Percentiles rank a stretch among this genome's conserved stretches.
phyloP scores from a whole-genome alignment of 306 rosid genomes.

The Sindora glabra region DNA sequence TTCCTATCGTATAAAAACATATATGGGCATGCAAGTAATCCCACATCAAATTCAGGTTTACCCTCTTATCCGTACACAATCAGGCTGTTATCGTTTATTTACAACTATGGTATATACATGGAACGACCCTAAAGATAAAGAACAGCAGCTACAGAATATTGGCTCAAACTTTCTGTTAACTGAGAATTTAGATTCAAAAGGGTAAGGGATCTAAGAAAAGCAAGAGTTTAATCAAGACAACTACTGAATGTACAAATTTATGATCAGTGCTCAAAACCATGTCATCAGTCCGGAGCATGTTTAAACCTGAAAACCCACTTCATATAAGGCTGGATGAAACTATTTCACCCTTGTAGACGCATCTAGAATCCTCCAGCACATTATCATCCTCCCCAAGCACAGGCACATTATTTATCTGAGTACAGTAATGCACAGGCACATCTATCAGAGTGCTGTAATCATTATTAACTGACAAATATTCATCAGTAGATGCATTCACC shows the following conservation, averaged over 20 bases:
- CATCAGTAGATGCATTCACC: constrained; percentile 10
- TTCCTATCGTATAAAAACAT: no score
- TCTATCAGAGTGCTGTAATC: constrained; percentile 26
- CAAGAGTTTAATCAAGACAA: constrained; percentile 1
- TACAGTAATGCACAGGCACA: constrained; percentile 18
- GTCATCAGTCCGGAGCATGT: neutral
- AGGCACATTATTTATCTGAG: constrained; percentile 24
- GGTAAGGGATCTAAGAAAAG: neutral
- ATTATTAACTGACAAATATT: constrained; percentile 28
- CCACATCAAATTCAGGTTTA: no score
- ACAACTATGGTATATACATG: neutral
- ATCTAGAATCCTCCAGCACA: constrained; percentile 17
- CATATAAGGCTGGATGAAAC: constrained; percentile 45
- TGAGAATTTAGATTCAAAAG: constrained; percentile 1
- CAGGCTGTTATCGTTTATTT: no score
- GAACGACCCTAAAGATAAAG: constrained; percentile 2
- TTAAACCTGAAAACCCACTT: neutral
- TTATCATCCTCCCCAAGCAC: constrained; percentile 24
- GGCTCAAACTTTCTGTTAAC: neutral
- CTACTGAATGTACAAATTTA: neutral
- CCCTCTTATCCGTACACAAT: no score
- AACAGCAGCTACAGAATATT: neutral
- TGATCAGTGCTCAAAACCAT: neutral
- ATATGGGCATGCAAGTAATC: no score
- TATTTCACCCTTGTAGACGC: constrained; percentile 34